Conservation (phyloP, 768 basidiomycete genomes). For the Boletellus ananas region DNA sequence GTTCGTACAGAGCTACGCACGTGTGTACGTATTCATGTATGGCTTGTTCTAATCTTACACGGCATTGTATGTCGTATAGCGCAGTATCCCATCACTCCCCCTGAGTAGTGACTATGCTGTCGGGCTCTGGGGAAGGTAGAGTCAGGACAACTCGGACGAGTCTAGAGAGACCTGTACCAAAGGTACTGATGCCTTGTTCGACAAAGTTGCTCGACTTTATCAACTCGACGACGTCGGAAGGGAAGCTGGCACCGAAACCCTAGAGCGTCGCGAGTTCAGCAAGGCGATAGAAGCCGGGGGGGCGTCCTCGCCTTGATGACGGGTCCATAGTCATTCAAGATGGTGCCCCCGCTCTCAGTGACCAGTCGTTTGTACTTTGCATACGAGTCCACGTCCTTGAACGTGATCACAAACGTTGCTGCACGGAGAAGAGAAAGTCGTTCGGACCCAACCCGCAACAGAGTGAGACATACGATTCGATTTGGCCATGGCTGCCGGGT, state of each 20-base stretch:
- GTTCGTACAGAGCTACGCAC: neutral
- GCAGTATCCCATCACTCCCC: neutral
- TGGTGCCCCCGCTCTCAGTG: neutral
- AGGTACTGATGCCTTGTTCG: conserved; percentile 5
- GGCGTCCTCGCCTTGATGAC: neutral
- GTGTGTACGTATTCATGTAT: neutral
- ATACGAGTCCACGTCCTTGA: conserved; percentile 4
- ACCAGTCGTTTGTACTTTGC: conserved; percentile 10
- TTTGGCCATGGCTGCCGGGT: conserved; percentile 14
- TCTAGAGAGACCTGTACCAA: conserved; percentile 11
- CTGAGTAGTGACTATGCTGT: conserved; percentile 5
- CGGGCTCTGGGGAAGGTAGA: conserved; percentile 12
- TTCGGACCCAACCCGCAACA: neutral
- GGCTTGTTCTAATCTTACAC: neutral
- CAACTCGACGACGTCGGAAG: neutral
- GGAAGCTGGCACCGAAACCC: conserved; percentile 19
- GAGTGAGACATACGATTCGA: conserved; percentile 7
- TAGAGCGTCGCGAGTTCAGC: neutral
- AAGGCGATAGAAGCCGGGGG: neutral
- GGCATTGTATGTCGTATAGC: neutral
- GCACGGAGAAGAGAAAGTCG: neutral
- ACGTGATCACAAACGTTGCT: conserved; percentile 4
- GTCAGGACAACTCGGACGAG: neutral
- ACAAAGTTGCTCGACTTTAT: neutral
- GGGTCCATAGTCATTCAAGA: conserved; percentile 10